Evolutionary conservation across 2,329 filamentous ascomycete species (phyloP).

Genomic region (Monilinia fructigena): DNA sequence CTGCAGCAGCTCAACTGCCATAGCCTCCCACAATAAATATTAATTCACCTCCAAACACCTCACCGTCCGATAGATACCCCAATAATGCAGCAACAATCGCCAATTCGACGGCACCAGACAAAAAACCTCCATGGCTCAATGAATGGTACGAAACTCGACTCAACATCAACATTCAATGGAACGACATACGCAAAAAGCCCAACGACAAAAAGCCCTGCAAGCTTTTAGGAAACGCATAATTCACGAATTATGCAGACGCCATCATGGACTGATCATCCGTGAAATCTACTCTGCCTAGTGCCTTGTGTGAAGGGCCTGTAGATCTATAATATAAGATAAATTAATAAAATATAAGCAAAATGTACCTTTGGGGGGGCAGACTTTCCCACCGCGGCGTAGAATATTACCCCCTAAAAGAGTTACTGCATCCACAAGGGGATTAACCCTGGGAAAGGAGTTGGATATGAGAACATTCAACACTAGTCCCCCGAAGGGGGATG

Average conservation of each 20-base stretch:
- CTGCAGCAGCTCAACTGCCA: not conserved
- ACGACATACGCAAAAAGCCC: no score
- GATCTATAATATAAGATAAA: no score
- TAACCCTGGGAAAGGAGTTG: not conserved
- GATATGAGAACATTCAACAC: no score
- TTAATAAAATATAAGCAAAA: no score
- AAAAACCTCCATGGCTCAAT: constrained; percentile 6
- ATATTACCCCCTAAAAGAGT: no score
- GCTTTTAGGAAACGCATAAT: not conserved
- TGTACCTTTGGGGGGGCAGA: no score
- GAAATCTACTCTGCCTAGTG: no score
- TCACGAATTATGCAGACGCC: no score
- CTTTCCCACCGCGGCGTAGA: no score
- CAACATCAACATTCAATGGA: not conserved
- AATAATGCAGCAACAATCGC: not conserved
- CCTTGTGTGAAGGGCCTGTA: no score
- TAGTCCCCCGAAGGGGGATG: not conserved
- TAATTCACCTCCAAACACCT: not conserved
- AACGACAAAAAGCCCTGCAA: not conserved
- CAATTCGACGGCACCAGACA: not conserved
- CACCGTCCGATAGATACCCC: not conserved
- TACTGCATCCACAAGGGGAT: not conserved
- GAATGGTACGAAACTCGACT: not conserved
- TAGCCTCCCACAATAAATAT: not conserved
- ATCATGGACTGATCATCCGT: no score